Evolutionary conservation across 768 basidiomycete genomes (phyloP).

Genomic region (Lenzites betulinus): DNA sequence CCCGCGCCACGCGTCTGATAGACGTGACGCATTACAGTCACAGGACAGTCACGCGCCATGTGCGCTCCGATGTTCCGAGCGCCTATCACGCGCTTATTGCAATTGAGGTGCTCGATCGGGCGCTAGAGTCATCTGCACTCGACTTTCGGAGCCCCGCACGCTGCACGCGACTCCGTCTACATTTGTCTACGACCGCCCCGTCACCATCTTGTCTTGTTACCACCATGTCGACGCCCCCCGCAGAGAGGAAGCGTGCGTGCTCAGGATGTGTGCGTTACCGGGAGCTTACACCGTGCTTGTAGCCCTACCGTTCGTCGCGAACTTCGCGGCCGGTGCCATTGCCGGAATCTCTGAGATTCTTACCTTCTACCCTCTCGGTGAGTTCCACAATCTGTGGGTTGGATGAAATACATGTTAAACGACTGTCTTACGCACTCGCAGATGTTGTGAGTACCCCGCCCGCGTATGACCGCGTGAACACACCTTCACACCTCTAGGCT

Average conservation of each 20-base stretch:
- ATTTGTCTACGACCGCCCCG: background rate
- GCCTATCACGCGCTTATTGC: background rate
- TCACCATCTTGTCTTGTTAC: background rate
- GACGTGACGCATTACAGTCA: background rate
- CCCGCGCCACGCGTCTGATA: background rate
- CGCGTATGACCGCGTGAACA: constrained; percentile 1
- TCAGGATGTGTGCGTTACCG: background rate
- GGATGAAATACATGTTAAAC: background rate
- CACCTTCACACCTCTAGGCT: constrained; percentile 15
- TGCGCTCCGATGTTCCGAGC: background rate
- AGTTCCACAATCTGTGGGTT: constrained; percentile 27
- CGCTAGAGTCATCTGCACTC: constrained; percentile 2
- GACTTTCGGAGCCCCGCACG: background rate
- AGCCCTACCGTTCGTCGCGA: constrained; percentile 87
- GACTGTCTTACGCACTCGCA: constrained; percentile 29
- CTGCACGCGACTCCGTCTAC: background rate
- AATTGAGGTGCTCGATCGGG: background rate
- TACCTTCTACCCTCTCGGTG: constrained; percentile 89
- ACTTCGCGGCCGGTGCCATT: constrained; percentile 94
- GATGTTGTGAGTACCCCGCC: constrained; percentile 74
- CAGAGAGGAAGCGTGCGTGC: constrained; percentile 13
- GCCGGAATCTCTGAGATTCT: constrained; percentile 87
- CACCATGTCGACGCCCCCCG: constrained; percentile 14
- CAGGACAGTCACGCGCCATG: background rate
- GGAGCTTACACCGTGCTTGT: background rate